These are phyloP conservation scores for Trypanosoma rangeli DNA, from an alignment of 208 protist genomes.

Conservation along the genomic window DNA sequence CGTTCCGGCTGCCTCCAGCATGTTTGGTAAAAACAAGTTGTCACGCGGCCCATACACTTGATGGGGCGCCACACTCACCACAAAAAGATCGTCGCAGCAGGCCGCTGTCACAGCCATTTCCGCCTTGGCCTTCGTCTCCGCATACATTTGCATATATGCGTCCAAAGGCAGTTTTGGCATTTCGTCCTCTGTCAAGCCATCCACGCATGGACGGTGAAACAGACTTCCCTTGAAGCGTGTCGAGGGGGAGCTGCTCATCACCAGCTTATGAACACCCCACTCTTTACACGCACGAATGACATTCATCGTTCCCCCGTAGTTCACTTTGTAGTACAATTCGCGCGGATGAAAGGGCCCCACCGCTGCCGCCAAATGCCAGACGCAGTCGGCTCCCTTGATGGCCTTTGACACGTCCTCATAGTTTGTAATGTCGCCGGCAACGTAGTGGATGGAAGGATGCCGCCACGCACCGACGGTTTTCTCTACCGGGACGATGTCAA, in stretches of 20 bases:
- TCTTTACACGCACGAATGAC: constrained; percentile 92
- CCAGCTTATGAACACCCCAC: constrained; percentile 88
- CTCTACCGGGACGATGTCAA: constrained; percentile 90
- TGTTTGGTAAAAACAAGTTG: constrained; percentile 95
- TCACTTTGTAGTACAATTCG: constrained; percentile 88
- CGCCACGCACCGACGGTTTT: constrained; percentile 71
- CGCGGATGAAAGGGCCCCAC: constrained; percentile 94
- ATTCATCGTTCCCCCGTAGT: constrained; percentile 92
- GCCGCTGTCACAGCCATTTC: constrained; percentile 88
- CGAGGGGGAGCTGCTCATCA: constrained; percentile 94
- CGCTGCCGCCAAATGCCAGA: constrained; percentile 94
- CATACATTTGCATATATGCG: constrained; percentile 94
- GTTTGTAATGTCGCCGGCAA: constrained; percentile 89
- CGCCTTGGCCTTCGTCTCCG: constrained; percentile 91
- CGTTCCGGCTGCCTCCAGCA: constrained; percentile 92
- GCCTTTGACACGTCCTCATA: constrained; percentile 70
- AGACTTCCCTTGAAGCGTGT: constrained; percentile 91
- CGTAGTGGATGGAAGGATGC: constrained; percentile 88
- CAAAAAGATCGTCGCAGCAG: constrained; percentile 81
- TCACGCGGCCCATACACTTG: constrained; percentile 96
- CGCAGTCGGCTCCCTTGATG: constrained; percentile 90
- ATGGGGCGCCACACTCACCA: constrained; percentile 92
- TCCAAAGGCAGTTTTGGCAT: constrained; percentile 87
- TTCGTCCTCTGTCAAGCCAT: constrained; percentile 90
- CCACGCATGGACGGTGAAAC: constrained; percentile 89